Base-by-base conservation (phyloP, 352 stramenopile species). In the Phytopythium mirpurense region DNA sequence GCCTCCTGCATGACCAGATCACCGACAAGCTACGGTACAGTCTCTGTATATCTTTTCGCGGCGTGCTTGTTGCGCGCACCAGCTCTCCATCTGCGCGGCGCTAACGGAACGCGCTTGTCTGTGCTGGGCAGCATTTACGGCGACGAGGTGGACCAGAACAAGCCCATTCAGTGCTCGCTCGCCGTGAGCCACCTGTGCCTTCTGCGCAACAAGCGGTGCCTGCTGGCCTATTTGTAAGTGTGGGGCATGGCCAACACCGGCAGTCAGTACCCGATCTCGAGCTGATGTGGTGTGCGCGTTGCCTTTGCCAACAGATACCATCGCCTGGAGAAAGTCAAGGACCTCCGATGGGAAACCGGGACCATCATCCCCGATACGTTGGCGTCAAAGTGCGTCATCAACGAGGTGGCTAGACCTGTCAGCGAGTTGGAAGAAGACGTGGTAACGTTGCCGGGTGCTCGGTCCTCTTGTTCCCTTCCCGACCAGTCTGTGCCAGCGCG, bases 111-210 rank as follows among this genome's bases (percentile, higher is more conserved):
- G 23, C 59, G 7, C n/a, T 53, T 45, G 62, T 26, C 11, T 57
- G 46, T 26, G 14, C 9, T 43, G 37, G 34, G 14, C 61, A 93
- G 84, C 29, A 63, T 67, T 12, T 91, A 81, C 61, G 65, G 78
- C 14, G 74, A 88, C 24, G 64, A 88, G 34, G 68, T 89, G 15
- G 66, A 81, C 32, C 63, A 90, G 41, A 70, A 87, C 45, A 62
- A 68, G 35, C 70, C 71, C 5, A 70, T 90, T 47, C 72, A 88
- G 45, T 91, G 82, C 53, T 74, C 80, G 2, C 66, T 96, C n/a
- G 81, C 95, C 53, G 75, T 96, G 54, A 94, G 77, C 59, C 86
- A 96, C 63, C 82, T 95, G 72, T 92, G 82, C 56, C 63, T 97
- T 26, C 67, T 95, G 55, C 87, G 85, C 57, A 96, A 96, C 70